These are phyloP conservation scores for Globisporangium heterothallicum DNA, from an alignment of 352 stramenopile species.

Conservation along the genomic window DNA sequence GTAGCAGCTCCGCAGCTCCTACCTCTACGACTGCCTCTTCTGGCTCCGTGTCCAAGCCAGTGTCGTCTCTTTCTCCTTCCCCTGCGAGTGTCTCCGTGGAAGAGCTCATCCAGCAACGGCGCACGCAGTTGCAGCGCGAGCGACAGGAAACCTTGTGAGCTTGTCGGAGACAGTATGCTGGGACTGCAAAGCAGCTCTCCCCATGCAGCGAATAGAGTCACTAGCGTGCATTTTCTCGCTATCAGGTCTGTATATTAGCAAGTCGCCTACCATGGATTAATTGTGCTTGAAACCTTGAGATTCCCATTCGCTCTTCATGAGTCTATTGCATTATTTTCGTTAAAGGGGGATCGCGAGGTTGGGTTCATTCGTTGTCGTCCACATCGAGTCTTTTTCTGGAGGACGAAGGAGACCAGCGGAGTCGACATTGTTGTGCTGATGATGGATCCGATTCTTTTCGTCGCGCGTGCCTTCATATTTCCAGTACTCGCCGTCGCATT, in stretches of 20 bases:
- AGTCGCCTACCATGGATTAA: no score
- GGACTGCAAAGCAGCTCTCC: no score
- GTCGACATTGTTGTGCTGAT: constrained; percentile 1
- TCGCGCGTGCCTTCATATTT: constrained; percentile 24
- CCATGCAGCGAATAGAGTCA: no score
- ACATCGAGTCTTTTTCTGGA: no score
- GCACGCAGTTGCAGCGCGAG: constrained; percentile 58
- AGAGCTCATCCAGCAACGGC: constrained; percentile 66
- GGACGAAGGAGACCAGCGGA: no score
- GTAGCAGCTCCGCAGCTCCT: background rate
- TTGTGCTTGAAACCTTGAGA: no score
- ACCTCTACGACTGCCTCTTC: no score
- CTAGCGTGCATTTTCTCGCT: no score
- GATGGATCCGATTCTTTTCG: constrained; percentile 32
- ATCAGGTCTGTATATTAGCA: no score
- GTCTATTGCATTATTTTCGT: no score
- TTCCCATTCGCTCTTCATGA: no score
- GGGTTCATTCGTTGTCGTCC: background rate
- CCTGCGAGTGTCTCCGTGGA: constrained; percentile 42
- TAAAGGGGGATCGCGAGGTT: constrained; percentile 17
- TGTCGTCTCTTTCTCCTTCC: constrained; percentile 1
- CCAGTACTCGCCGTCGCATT: constrained; percentile 38
- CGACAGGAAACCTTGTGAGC: constrained; percentile 23
- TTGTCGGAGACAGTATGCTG: no score
- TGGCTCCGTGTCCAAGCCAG: background rate